Percentiles rank a stretch among this genome's conserved stretches.
These are phyloP conservation scores for Jamesozyma spencerorum DNA, from an alignment of 805 yeast species.

Conservation along the genomic window DNA sequence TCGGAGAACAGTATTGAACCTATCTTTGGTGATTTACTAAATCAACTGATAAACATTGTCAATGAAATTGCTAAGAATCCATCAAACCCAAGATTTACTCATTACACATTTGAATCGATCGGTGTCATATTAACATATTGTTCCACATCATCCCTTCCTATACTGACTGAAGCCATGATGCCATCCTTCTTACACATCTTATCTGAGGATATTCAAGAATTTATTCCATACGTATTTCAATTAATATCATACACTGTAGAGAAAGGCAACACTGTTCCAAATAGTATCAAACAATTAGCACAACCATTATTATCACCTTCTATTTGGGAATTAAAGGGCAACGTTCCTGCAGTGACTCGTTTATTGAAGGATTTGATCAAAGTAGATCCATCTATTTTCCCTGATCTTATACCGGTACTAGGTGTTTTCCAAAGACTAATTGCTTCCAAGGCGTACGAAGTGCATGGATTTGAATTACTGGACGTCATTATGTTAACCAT, in stretches of 20 bases:
- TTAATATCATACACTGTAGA: constrained; percentile 74
- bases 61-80: constrained; percentile 76
- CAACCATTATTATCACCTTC: constrained; percentile 82
- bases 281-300: constrained; percentile 52
- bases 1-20: constrained; percentile 55
- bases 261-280: constrained; percentile 45
- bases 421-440: constrained; percentile 96
- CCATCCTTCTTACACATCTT: constrained; percentile 61
- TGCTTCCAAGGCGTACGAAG: constrained; percentile 74
- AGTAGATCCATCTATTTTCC: constrained; percentile 29
- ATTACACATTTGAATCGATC: constrained; percentile 81
- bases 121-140: constrained; percentile 60
- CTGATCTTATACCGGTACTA: constrained; percentile 63
- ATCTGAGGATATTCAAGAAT: constrained; percentile 84
- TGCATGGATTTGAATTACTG: constrained; percentile 74
- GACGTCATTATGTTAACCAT: constrained; percentile 56
- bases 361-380: constrained; percentile 58
- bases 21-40: constrained; percentile 39
- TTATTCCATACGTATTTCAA: constrained; percentile 88
- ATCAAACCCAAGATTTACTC: constrained; percentile 88
- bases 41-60: constrained; percentile 62
- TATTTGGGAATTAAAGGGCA: constrained; percentile 89
- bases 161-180: constrained; percentile 40
- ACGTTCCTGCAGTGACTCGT: constrained; percentile 86
- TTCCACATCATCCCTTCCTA: constrained; percentile 24